Percentiles rank a stretch among this genome's conserved stretches.
phyloP scores from a whole-genome alignment of 805 yeast species.

The Kuraishia piskuri region DNA sequence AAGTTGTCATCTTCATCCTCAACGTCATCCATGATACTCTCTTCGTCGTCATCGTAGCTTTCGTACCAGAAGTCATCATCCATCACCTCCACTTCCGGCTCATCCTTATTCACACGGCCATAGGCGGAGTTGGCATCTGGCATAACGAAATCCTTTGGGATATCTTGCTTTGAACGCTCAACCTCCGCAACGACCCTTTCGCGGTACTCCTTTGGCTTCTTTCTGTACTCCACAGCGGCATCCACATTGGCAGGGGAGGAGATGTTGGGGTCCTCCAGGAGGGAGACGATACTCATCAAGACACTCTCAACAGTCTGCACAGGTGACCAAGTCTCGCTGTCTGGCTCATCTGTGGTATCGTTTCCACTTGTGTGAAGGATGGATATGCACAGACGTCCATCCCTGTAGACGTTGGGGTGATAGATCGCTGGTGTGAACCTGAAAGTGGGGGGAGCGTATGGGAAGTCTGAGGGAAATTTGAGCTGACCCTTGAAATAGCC shows the following conservation, averaged over 20 bases:
- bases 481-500: conserved; percentile 92
- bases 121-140: conserved; percentile 63
- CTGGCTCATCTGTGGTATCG: conserved; percentile 86
- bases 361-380: conserved; percentile 81
- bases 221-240: conserved; percentile 87
- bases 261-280: conserved; percentile 89
- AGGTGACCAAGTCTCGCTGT: conserved; percentile 90
- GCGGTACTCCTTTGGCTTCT: conserved; percentile 68
- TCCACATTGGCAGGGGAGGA: conserved; percentile 94
- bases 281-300: conserved; percentile 79
- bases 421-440: conserved; percentile 88
- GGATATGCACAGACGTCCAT: conserved; percentile 88
- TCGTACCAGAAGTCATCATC: conserved; percentile 12
- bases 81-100: conserved; percentile 12
- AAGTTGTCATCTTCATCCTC: conserved; percentile 7
- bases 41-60: conserved; percentile 12
- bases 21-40: conserved; percentile 9
- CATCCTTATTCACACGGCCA: conserved; percentile 20
- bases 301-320: conserved; percentile 91
- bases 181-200: conserved; percentile 75
- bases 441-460: conserved; percentile 87
- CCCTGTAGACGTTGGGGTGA: conserved; percentile 93
- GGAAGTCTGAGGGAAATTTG: conserved; percentile 88
- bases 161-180: conserved; percentile 72
- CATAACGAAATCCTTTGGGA: conserved; percentile 79